phyloP scores from a whole-genome alignment of 2,329 filamentous ascomycete genomes.

The Pseudocercospora eumusae region DNA sequence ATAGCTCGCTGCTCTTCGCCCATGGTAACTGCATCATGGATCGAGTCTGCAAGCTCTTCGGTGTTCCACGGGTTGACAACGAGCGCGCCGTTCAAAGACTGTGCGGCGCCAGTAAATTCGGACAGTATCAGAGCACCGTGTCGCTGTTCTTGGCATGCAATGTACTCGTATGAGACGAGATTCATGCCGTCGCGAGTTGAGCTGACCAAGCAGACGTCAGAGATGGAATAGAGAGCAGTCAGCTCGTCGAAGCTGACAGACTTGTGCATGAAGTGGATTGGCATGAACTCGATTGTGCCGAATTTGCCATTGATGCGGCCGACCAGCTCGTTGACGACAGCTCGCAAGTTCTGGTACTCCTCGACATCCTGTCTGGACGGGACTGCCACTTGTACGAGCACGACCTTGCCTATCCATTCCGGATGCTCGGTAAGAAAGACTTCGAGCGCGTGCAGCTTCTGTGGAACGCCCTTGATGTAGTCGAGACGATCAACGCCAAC shows the following conservation, averaged over 20 bases:
- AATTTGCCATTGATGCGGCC: slow-evolving; percentile 97
- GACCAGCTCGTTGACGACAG: slow-evolving; percentile 94
- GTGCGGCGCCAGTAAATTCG: slow-evolving; percentile 93
- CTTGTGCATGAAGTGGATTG: slow-evolving; percentile 97
- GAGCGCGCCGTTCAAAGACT: slow-evolving; percentile 87
- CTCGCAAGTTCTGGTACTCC: slow-evolving; percentile 94
- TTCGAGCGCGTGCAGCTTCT: slow-evolving; percentile 94
- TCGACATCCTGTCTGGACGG: slow-evolving; percentile 94
- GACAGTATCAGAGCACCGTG: slow-evolving; percentile 94
- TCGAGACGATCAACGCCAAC: slow-evolving; percentile 95
- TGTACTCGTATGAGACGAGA: slow-evolving; percentile 96
- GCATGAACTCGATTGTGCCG: slow-evolving; percentile 97
- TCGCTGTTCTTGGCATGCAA: slow-evolving; percentile 84
- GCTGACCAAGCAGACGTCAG: slow-evolving; percentile 87
- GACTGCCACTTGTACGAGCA: slow-evolving; percentile 92
- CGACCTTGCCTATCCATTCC: slow-evolving; percentile 96
- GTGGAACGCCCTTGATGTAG: slow-evolving; percentile 98
- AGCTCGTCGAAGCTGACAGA: slow-evolving; percentile 93
- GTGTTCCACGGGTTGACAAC: slow-evolving; percentile 99
- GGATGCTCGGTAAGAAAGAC: slow-evolving; percentile 96
- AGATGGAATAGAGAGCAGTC: slow-evolving; percentile 87
- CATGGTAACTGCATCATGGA: slow-evolving; percentile 97
- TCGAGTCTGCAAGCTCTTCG: slow-evolving; percentile 87
- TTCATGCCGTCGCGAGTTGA: slow-evolving; percentile 99
- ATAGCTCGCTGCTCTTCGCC: slow-evolving; percentile 79